Evolutionary conservation across 257 asterid genomes (phyloP), one percentile per base, ranked within the genome.

Genomic region (Przewalskia tangutica): DNA sequence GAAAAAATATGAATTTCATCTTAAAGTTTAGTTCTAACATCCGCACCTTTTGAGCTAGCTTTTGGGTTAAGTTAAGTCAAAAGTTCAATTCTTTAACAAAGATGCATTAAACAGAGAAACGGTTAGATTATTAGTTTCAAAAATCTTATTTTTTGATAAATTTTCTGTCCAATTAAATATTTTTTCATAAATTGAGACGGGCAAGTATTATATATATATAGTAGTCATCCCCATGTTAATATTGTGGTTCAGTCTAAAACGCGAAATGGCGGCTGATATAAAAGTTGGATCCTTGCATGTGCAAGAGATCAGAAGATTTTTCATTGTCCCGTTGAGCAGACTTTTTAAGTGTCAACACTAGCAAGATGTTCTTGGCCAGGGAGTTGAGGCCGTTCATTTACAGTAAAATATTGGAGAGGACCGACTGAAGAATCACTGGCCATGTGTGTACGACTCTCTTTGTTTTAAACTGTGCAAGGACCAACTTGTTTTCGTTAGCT

Each of bases 301-400:
- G 78, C 12, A 6, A 70, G 8, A 44, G n/a, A 70, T 68, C 10
- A 40, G 77, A 70, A 70, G 56, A 44, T 46, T 71, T 58, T 71
- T 71, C 11, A 42, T 67, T 71, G 51, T 38, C 76, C 20, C 11
- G 34, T 68, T 68, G 6, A 68, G 54, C 78, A 18, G 58, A 71
- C 17, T 4, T 70, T 42, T 60, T 8, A 23, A 10, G 38, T 60
- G 38, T 23, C 51, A 40, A 68, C 9, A 38, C 1, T 10, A 40
- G 8, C 9, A 18, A 11, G 54, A 71, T 71, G 46, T 65, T 11
- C 7, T 20, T 71, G 38, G 36, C 59, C 13, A 71, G 58, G 58
- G 78, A 71, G 79, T 71, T 71, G 3, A 46, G 79, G 79, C 59
- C 59, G 79, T 71, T 71, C 79, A 46, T 71, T 71, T 71, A 71